A percentile compares a stretch with the other conserved stretches of the same genome.
Conservation (phyloP, 129 eudicot genomes). For the Artemisia tridentata region DNA sequence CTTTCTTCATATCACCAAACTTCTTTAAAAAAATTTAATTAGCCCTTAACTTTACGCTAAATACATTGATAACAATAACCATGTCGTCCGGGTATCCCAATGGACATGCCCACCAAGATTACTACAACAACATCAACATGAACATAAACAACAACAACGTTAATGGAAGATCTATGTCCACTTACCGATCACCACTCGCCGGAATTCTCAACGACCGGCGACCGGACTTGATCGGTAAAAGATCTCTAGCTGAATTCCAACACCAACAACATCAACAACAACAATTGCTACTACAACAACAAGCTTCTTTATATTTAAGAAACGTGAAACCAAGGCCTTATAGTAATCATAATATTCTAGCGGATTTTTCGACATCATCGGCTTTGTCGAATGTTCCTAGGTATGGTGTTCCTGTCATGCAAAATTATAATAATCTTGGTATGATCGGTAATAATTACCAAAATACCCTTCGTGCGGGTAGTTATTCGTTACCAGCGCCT, state of each 20-base stretch:
- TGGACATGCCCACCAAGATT: constrained; percentile 48
- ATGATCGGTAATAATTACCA: constrained; percentile 21
- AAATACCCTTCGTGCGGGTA: not conserved
- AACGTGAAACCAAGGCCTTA: constrained; percentile 31
- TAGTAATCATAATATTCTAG: constrained; percentile 1
- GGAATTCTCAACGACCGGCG: constrained; percentile 32
- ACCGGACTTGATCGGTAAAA: constrained; percentile 34
- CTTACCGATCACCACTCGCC: constrained; percentile 31
- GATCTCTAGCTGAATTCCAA: constrained; percentile 41
- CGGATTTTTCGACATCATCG: constrained; percentile 26
- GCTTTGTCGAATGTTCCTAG: constrained; percentile 19
- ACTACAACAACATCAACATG: constrained; percentile 27
- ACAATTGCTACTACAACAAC: constrained; percentile 33
- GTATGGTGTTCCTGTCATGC: constrained; percentile 37
- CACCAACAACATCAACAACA: constrained; percentile 42
- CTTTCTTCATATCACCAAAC: constrained; percentile 23
- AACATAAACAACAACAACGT: constrained; percentile 14
- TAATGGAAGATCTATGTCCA: constrained; percentile 44
- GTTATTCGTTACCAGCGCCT: not conserved
- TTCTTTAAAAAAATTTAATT: not conserved
- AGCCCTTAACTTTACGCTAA: too few species aligned
- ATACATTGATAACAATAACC: not conserved
- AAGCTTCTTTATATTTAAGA: constrained; percentile 42
- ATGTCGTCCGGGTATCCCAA: constrained; percentile 71
- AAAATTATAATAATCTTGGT: constrained; percentile 1